Conservation (phyloP, 2,329 filamentous ascomycete genomes). For the Chaetomium strumarium region DNA sequence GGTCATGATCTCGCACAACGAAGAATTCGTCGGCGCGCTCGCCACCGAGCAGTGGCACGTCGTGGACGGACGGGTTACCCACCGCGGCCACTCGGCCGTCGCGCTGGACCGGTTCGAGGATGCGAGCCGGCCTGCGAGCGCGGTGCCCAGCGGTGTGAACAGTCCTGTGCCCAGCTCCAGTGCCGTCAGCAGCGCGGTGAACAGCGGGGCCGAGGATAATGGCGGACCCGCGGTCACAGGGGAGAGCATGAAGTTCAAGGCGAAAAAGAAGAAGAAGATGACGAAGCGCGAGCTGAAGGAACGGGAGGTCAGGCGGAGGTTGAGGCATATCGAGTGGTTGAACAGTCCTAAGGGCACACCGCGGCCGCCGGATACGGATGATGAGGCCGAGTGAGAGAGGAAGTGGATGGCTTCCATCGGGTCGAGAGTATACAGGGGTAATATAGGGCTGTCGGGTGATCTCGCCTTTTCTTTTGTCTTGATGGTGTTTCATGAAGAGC, state of each 20-base stretch:
- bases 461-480: too few relatives aligned
- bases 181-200: slow-evolving; percentile 58
- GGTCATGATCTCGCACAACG: slow-evolving; percentile 99
- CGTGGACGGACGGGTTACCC: slow-evolving; percentile 76
- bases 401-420: too few relatives aligned
- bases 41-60: slow-evolving; percentile 97
- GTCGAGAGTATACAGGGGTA: too few relatives aligned
- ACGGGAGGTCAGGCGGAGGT: slow-evolving; percentile 73
- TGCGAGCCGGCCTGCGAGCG: slow-evolving; percentile 57
- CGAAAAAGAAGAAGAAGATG: slow-evolving; percentile 97
- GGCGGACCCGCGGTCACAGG: slow-evolving; percentile 36
- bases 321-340: slow-evolving; percentile 81
- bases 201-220: slow-evolving; percentile 78
- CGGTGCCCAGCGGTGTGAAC: slow-evolving; percentile 53
- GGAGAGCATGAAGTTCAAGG: slow-evolving; percentile 73
- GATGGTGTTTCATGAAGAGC: too few relatives aligned
- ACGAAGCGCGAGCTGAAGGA: slow-evolving; percentile 96
- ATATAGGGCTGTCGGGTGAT: too few relatives aligned
- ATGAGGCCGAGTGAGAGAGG: slow-evolving; percentile 45
- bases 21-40: slow-evolving; percentile 94
- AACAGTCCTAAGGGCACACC: slow-evolving; percentile 82
- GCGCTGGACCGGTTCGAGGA: slow-evolving; percentile 84
- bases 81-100: slow-evolving; percentile 72
- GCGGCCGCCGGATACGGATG: slow-evolving; percentile 69
- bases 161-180: slow-evolving; percentile 52